Conservation (phyloP, 371 early-diverging fungal genomes). For the Mortierella sp. region DNA sequence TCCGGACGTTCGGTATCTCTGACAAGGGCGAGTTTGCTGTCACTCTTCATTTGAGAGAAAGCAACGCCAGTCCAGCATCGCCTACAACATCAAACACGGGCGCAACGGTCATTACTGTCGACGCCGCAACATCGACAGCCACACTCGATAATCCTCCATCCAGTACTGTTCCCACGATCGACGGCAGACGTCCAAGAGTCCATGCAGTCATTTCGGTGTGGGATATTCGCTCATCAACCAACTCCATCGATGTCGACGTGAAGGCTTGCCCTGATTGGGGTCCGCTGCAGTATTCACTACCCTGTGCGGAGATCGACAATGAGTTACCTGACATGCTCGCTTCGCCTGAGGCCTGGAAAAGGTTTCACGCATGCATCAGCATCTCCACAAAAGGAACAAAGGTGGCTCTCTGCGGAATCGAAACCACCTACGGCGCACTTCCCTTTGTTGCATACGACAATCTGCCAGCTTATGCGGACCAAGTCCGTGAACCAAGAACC, state of each 20-base stretch:
- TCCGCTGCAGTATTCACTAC: background rate
- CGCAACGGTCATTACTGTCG: background rate
- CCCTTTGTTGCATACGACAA: background rate
- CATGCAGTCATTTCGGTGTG: slow-evolving; percentile 16
- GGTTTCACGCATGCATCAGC: background rate
- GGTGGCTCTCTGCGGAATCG: background rate
- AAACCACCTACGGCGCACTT: background rate
- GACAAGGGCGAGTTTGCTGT: slow-evolving; percentile 16
- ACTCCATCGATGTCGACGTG: background rate
- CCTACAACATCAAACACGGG: background rate
- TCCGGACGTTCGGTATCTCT: slow-evolving; percentile 19
- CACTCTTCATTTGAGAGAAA: background rate
- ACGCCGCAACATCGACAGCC: background rate
- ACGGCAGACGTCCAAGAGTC: background rate
- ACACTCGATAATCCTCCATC: background rate
- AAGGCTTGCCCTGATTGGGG: background rate
- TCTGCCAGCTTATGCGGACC: background rate
- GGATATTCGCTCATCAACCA: background rate
- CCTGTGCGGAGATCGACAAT: background rate
- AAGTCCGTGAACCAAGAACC: background rate
- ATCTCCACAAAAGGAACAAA: slow-evolving; percentile 14
- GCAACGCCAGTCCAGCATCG: background rate
- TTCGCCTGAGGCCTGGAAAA: background rate
- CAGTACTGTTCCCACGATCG: background rate
- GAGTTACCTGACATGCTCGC: background rate